A percentile compares a stretch with the other conserved stretches of the same genome.
Evolutionary conservation across 108 stramenopile species (phyloP).

Genomic region (Cyclotella sp.): DNA sequence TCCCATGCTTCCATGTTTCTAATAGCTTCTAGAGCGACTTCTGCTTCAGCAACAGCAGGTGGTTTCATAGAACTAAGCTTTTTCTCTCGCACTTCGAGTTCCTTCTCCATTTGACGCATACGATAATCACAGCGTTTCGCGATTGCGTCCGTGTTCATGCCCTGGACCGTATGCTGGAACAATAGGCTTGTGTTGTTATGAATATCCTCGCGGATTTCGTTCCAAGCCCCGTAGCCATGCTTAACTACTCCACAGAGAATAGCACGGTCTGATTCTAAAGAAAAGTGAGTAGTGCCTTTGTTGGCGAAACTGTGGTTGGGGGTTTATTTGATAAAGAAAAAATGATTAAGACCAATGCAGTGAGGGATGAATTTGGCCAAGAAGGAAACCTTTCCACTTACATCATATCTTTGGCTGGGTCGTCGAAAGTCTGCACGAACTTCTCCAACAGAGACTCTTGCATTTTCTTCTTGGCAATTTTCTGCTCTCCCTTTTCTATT

Average conservation of each 20-base stretch:
- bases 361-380: background rate
- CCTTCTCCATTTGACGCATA: constrained; percentile 91
- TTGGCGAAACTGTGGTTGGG: constrained; percentile 70
- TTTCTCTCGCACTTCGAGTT: constrained; percentile 86
- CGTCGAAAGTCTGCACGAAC: constrained; percentile 83
- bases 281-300: constrained; percentile 87
- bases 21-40: constrained; percentile 76
- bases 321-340: background rate
- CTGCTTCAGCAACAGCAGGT: constrained; percentile 74
- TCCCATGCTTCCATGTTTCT: constrained; percentile 85
- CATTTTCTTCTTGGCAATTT: constrained; percentile 77
- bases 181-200: constrained; percentile 67
- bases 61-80: constrained; percentile 69
- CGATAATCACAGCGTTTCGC: constrained; percentile 89
- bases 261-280: constrained; percentile 88
- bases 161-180: constrained; percentile 89
- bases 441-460: constrained; percentile 70
- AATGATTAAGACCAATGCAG: background rate
- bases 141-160: constrained; percentile 87
- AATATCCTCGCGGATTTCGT: constrained; percentile 78
- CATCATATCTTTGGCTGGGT: constrained; percentile 83
- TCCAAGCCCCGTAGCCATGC: constrained; percentile 91
- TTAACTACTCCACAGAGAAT: constrained; percentile 86
- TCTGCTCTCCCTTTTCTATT: constrained; percentile 88
- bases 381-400: constrained; percentile 7